These are phyloP conservation scores for Calonectria henricotiae DNA, from an alignment of 2,329 filamentous ascomycete species.

Conservation along the genomic window DNA sequence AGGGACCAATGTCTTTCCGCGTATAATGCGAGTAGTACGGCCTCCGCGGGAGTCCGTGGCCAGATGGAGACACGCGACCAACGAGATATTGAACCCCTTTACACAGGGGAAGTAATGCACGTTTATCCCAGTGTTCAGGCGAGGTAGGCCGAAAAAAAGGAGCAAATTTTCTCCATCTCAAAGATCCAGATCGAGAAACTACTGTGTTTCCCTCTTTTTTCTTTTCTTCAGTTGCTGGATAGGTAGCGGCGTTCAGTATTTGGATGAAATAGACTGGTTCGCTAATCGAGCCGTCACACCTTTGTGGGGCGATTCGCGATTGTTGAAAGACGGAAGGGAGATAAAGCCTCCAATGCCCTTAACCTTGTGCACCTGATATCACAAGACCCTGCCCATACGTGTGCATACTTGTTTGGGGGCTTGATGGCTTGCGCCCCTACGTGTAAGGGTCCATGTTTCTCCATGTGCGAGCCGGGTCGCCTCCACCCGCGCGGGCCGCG, in stretches of 20 bases:
- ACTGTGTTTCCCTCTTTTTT: no score
- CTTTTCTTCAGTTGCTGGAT: no score
- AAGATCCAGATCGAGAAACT: no score
- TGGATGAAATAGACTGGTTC: constrained; percentile 23
- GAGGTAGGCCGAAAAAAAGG: no score
- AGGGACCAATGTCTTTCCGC: background rate
- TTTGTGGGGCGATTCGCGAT: constrained; percentile 37
- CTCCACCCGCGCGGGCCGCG: constrained; percentile 3
- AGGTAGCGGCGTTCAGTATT: background rate
- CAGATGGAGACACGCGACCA: constrained; percentile 17
- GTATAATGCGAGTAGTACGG: background rate
- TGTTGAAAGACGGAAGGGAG: constrained; percentile 4
- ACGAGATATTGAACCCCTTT: background rate
- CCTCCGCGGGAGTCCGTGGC: constrained; percentile 19
- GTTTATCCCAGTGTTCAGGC: background rate
- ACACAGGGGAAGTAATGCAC: background rate
- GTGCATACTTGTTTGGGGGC: background rate
- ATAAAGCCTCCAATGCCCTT: background rate
- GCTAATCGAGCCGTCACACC: constrained; percentile 36
- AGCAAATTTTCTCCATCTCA: no score
- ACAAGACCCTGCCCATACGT: constrained; percentile 10
- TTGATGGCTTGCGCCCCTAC: background rate
- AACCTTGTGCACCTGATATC: constrained; percentile 12
- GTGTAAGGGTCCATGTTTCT: background rate
- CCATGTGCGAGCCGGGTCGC: background rate